Base-by-base conservation (phyloP, 2,329 filamentous ascomycete species). In the Sporothrix schenckii region DNA sequence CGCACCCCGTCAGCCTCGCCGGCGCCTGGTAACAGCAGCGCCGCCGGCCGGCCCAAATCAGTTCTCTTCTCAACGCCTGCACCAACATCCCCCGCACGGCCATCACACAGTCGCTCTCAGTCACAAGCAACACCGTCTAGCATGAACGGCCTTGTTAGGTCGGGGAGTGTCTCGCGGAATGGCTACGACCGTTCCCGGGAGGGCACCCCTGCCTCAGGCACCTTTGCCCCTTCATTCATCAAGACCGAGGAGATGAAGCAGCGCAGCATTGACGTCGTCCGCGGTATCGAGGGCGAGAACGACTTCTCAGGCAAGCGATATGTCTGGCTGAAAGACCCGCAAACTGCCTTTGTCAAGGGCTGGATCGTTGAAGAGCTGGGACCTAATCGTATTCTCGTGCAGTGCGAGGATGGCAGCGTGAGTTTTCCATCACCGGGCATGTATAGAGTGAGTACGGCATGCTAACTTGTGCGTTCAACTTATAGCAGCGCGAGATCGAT, bases 251-350 rank as follows among this genome's bases (percentile, higher is more conserved):
- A 94, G 74, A 83, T 92, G 80, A 86, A 88, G 74, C 83, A 76
- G 56, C 72, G 71, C 68, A 74, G 80, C 47, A 80, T 84, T 67
- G 88, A 89, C 74, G 77, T 83, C 13, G 86, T 90, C 19, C 84
- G 84, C 66, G 91, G 92, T 21, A 93, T 97, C 72, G 96, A 99
- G 81, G 95, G 95, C 73, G 94, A 97, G 78, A 98, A 97, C 79
- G 95, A 99, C 84, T 98, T 99, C 80, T 99, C 95, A 0, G 96
- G 95, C 70, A 98, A 96, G 83, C 89, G 95, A 83, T 99, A 98
- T 83, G 94, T 99, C 74, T 99, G 95, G 96, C 84, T 99, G 78
- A 92, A 91, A 80, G 94, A 99, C 81, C 85, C 92, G 1, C 87
- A 94, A 76, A 86, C 87, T 69, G 95, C 95, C 1, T 99, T 99